A percentile compares a stretch with the other conserved stretches of the same genome.
Conservation (phyloP, 1,284 basidiomycete genomes). For the Termitomyces sp. region DNA sequence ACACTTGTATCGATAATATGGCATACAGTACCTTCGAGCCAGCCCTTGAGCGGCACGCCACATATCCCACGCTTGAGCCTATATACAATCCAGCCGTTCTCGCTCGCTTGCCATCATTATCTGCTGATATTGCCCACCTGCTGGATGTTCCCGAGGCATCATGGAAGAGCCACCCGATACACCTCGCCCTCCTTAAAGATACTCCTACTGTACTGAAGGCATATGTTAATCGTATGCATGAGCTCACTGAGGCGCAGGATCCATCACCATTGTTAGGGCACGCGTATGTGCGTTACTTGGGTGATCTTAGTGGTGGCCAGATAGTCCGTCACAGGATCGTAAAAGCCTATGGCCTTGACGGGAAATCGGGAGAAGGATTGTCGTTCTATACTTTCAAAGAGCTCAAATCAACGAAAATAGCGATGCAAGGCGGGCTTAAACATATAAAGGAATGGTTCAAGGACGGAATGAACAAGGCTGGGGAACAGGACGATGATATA, state of each 20-base stretch:
- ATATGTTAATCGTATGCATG: slow-evolving; percentile 49
- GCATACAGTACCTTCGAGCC: slow-evolving; percentile 53
- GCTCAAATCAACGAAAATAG: slow-evolving; percentile 37
- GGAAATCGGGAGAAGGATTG: slow-evolving; percentile 44
- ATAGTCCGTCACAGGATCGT: slow-evolving; percentile 59
- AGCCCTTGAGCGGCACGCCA: slow-evolving; percentile 57
- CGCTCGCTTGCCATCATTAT: slow-evolving; percentile 52
- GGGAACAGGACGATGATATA: slow-evolving; percentile 43
- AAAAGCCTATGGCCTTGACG: slow-evolving; percentile 63
- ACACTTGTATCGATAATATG: background rate
- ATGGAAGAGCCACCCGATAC: slow-evolving; percentile 54
- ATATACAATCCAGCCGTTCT: slow-evolving; percentile 71
- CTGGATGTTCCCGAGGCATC: slow-evolving; percentile 49
- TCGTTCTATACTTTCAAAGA: slow-evolving; percentile 73
- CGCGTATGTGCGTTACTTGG: slow-evolving; percentile 82
- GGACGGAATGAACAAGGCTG: slow-evolving; percentile 69
- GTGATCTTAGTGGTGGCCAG: slow-evolving; percentile 82
- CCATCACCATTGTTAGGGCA: slow-evolving; percentile 69
- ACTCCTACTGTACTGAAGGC: slow-evolving; percentile 46
- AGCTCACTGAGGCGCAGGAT: slow-evolving; percentile 40
- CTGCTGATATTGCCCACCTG: slow-evolving; percentile 66
- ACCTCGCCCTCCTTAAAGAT: slow-evolving; percentile 36
- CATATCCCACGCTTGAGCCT: slow-evolving; percentile 57
- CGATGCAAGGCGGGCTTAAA: slow-evolving; percentile 56
- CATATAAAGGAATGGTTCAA: slow-evolving; percentile 80